Evolutionary conservation across 2,329 filamentous ascomycete genomes (phyloP).

Genomic region (Biscogniauxia marginata): DNA sequence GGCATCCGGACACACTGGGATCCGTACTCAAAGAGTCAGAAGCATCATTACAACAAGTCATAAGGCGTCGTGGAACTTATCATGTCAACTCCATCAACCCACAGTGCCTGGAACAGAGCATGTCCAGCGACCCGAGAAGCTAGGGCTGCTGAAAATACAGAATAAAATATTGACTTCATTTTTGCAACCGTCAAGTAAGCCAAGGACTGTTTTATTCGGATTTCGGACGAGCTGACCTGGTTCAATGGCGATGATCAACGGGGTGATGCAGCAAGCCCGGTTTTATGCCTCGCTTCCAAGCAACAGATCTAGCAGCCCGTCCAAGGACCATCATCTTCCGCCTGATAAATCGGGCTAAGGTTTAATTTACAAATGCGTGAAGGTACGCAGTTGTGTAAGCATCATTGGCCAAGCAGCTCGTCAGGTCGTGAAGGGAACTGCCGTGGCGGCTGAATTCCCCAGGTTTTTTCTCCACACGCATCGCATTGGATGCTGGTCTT

Average conservation of each 20-base stretch:
- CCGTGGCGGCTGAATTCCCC: slow-evolving; percentile 27
- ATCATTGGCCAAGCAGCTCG: slow-evolving; percentile 23
- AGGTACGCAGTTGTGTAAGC: slow-evolving; percentile 19
- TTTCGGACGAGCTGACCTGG: slow-evolving; percentile 4
- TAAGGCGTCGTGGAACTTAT: slow-evolving; percentile 21
- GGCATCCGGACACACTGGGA: slow-evolving; percentile 49
- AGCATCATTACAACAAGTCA: not conserved
- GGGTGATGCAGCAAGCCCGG: slow-evolving; percentile 8
- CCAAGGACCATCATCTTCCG: slow-evolving; percentile 19
- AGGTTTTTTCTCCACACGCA: slow-evolving; percentile 23
- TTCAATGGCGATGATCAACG: slow-evolving; percentile 13
- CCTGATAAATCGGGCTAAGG: slow-evolving; percentile 20
- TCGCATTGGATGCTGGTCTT: slow-evolving; percentile 6
- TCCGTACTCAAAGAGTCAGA: slow-evolving; percentile 33
- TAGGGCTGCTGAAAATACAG: slow-evolving; percentile 35
- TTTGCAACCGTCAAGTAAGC: slow-evolving; percentile 13
- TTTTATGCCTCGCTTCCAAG: not conserved
- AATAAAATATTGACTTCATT: slow-evolving; percentile 39
- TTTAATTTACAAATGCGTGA: slow-evolving; percentile 17
- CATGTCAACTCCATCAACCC: slow-evolving; percentile 46
- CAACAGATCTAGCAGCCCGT: not conserved
- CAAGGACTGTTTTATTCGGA: not conserved
- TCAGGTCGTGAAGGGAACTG: slow-evolving; percentile 20
- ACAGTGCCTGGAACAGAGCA: slow-evolving; percentile 52
- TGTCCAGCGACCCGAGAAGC: slow-evolving; percentile 44